A percentile compares a stretch with the other conserved stretches of the same genome.
phyloP scores from a whole-genome alignment of 495 filamentous ascomycete species.

The Aspergillus egyptiacus region DNA sequence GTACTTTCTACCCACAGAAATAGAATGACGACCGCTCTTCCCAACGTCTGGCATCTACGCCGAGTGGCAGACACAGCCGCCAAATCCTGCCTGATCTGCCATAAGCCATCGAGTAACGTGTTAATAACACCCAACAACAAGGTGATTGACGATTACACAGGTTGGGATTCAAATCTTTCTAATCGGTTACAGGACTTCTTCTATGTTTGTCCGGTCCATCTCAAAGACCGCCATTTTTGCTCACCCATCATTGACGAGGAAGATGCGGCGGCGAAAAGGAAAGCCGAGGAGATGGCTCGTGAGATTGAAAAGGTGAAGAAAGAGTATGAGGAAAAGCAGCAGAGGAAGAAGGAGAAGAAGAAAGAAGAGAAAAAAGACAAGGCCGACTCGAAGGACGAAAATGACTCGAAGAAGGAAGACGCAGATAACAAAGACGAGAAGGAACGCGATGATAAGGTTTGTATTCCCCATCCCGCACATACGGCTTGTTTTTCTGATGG shows the following conservation, averaged over 20 bases:
- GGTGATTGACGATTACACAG: slow-evolving; percentile 38
- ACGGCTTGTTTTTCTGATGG: neutral
- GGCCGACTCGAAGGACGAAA: slow-evolving; percentile 39
- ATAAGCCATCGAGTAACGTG: slow-evolving; percentile 79
- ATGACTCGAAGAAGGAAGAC: slow-evolving; percentile 36
- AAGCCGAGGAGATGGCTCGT: slow-evolving; percentile 60
- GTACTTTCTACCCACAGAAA: neutral
- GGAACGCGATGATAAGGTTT: slow-evolving; percentile 52
- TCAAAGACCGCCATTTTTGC: slow-evolving; percentile 79
- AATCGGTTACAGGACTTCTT: slow-evolving; percentile 71
- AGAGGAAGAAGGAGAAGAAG: slow-evolving; percentile 39
- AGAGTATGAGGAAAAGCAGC: slow-evolving; percentile 41
- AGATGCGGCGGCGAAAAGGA: slow-evolving; percentile 59
- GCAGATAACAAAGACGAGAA: slow-evolving; percentile 43
- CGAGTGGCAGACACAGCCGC: slow-evolving; percentile 77
- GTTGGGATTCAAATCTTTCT: neutral
- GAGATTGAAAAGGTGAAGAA: slow-evolving; percentile 71
- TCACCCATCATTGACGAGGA: slow-evolving; percentile 73
- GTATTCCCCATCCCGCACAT: neutral
- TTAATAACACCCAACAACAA: slow-evolving; percentile 87
- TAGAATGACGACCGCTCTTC: slow-evolving; percentile 48
- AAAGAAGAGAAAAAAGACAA: slow-evolving; percentile 37
- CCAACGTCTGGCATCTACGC: slow-evolving; percentile 81
- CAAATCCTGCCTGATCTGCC: slow-evolving; percentile 86
- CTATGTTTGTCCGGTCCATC: slow-evolving; percentile 77